phyloP scores from a whole-genome alignment of 1,139 yeast genomes.

The Pichia sp. region DNA sequence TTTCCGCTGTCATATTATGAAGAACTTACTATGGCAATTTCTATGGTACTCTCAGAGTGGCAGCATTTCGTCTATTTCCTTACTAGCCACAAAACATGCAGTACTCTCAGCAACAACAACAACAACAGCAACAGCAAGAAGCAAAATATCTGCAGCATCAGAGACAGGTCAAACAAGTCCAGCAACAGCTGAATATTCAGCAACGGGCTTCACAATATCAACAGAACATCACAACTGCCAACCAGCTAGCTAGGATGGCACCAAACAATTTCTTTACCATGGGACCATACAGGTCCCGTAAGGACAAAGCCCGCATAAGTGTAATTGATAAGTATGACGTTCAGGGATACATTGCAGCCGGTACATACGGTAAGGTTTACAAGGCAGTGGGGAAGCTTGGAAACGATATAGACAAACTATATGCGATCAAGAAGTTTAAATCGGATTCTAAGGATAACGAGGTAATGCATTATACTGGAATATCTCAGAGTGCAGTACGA shows the following conservation, averaged over 20 bases:
- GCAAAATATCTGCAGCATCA: constrained; percentile 13
- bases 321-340: constrained; percentile 82
- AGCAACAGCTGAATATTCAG: constrained; percentile 1
- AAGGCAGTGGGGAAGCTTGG: constrained; percentile 56
- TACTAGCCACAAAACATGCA: constrained; percentile 3
- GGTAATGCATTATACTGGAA: constrained; percentile 84
- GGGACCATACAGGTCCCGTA: constrained; percentile 69
- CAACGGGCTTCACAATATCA: constrained; percentile 2
- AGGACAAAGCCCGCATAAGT: constrained; percentile 63
- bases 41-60: not conserved
- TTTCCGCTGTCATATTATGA: not conserved
- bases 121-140: constrained; percentile 11
- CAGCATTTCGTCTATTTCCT: not conserved
- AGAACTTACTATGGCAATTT: not conserved
- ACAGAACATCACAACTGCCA: constrained; percentile 4
- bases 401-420: constrained; percentile 30
- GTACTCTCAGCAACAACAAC: constrained; percentile 10
- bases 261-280: constrained; percentile 64
- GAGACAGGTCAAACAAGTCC: constrained; percentile 8
- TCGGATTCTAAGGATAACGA: constrained; percentile 90
- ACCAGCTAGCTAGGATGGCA: constrained; percentile 41
- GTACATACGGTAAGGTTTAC: constrained; percentile 96
- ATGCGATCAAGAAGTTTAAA: constrained; percentile 94
- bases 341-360: constrained; percentile 95
- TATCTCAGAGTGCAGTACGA: constrained; percentile 92